These are phyloP conservation scores for Globisporangium viniferum DNA, from an alignment of 352 stramenopile genomes.

Conservation along the genomic window DNA sequence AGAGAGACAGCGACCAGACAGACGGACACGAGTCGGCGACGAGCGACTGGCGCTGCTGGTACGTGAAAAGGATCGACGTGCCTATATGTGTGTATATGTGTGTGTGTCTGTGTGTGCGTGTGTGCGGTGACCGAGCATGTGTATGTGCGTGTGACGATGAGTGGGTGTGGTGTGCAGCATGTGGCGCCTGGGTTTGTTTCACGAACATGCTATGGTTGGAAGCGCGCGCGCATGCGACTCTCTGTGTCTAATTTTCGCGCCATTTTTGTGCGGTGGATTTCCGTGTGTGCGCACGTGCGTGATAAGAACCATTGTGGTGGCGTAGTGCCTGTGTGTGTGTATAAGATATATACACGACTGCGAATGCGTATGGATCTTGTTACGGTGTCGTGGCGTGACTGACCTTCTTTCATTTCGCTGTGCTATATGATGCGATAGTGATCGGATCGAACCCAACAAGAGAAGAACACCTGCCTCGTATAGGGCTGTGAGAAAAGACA, in stretches of 20 bases:
- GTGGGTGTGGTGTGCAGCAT: neutral
- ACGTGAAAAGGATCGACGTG: neutral
- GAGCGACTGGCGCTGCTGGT: constrained; percentile 1
- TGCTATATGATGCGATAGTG: neutral
- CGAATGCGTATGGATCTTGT: neutral
- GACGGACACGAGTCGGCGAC: neutral
- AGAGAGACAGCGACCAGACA: neutral
- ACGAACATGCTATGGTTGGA: neutral
- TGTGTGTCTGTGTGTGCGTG: neutral
- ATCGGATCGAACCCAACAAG: neutral
- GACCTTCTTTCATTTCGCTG: neutral
- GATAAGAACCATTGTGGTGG: neutral
- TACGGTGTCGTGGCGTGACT: too few relatives aligned
- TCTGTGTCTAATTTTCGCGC: neutral
- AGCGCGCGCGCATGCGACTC: neutral
- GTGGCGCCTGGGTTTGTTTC: neutral
- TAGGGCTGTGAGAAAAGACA: neutral
- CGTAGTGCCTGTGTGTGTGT: neutral
- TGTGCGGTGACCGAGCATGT: too few relatives aligned
- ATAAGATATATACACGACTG: neutral
- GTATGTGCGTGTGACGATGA: neutral
- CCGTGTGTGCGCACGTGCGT: neutral
- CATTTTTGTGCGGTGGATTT: neutral
- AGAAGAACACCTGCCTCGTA: neutral
- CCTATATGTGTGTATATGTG: neutral